Conservation (phyloP, 2,329 filamentous ascomycete species). For the Volutella citrinella region DNA sequence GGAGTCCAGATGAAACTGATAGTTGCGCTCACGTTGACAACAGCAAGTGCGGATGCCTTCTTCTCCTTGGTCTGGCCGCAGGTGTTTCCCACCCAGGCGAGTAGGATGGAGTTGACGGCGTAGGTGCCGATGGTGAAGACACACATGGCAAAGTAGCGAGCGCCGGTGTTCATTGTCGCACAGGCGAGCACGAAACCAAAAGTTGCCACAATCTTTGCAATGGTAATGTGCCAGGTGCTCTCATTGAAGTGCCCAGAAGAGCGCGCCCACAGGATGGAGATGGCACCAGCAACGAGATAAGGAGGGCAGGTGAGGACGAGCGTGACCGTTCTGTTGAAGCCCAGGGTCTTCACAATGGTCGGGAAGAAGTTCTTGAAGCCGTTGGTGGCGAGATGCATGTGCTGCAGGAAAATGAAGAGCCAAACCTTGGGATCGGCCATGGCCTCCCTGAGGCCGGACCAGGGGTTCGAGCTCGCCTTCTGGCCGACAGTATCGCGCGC, state of each 20-base stretch:
- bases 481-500: conserved; percentile 43
- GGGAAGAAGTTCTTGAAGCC: conserved; percentile 35
- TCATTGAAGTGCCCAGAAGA: conserved; percentile 43
- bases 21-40: conserved; percentile 19
- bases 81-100: conserved; percentile 40
- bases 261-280: conserved; percentile 15
- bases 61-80: conserved; percentile 47
- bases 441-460: conserved; percentile 40
- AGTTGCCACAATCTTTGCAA: conserved; percentile 38
- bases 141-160: conserved; percentile 29
- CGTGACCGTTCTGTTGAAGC: conserved; percentile 18
- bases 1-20: conserved; percentile 20
- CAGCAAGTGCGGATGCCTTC: conserved; percentile 41
- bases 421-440: conserved; percentile 42
- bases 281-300: conserved; percentile 35
- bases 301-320: conserved; percentile 35
- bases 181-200: conserved; percentile 21
- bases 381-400: conserved; percentile 46
- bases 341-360: conserved; percentile 20
- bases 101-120: conserved; percentile 41
- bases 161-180: conserved; percentile 22
- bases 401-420: conserved; percentile 47
- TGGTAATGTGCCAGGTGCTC: conserved; percentile 43
- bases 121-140: conserved; percentile 37
- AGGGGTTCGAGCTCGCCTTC: conserved; percentile 34